Base-by-base conservation (phyloP, 805 yeast genomes). In the Myxozyma nipponensis region DNA sequence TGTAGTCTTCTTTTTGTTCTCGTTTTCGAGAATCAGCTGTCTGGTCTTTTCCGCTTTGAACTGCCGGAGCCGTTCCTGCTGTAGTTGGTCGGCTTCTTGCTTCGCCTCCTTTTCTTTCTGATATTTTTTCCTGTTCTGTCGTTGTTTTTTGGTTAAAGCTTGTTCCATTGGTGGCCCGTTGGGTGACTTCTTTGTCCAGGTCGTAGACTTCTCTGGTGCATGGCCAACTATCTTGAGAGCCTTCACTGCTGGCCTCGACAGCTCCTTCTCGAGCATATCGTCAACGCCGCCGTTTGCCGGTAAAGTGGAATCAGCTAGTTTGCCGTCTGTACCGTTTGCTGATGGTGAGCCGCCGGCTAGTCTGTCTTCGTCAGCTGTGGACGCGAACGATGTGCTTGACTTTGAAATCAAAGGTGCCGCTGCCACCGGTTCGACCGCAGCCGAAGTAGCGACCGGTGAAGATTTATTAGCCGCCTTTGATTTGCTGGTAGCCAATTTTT, bases 71-170 rank as follows among this genome's bases (percentile, higher is more conserved):
- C 49, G 34, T 4, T 46, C 43, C 6, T 44, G 46, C 18, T 52
- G 56, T 25, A 46, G 47, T 15, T 41, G 45, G 21, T 42, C 41
- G 13, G 21, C 44, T 13, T 39, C 47, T 18, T n/a, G 21, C 39
- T 45, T 47, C 13, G 36, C 41, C 18, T 44, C 50, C 30, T 39
- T 40, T 7, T 6, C 30, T 21, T 25, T 35, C 23, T 52, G 50
- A 17, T 37, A 26, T 18, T 49, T 46, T 18, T 49, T 49, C 40
- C 24, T 22, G 21, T 52, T 52, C 25, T 52, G 56, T 15, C 56
- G 42, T 28, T 52, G 56, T 28, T 44, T 52, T 25, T 47, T 47
- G 6, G 52, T 47, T 17, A 51, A 30, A 26, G 42, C 45, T 19
- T 39, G 45, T 17, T 41, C 40, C 3, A 4, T 23, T 6, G 30